A percentile compares a stretch with the other conserved stretches of the same genome.
phyloP scores from a whole-genome alignment of 2,329 filamentous ascomycete genomes.

The Phyllosticta citribraziliensis region DNA sequence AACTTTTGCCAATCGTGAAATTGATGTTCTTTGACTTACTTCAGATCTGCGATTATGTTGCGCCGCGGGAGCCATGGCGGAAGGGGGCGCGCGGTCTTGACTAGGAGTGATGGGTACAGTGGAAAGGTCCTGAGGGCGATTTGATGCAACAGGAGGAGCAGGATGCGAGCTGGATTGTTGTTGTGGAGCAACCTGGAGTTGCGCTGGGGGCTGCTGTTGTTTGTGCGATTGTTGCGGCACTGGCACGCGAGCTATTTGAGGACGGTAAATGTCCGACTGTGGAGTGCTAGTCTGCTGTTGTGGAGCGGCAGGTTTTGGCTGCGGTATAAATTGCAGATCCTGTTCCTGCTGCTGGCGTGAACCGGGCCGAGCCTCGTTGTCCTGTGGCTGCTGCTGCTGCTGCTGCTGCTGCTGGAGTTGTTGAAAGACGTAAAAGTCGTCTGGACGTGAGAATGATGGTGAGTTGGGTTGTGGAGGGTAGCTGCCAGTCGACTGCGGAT shows the following conservation, averaged over 20 bases:
- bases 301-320: neutral
- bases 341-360: conserved; percentile 20
- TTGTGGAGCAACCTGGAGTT: conserved; percentile 23
- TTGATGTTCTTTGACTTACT: conserved; percentile 17
- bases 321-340: conserved; percentile 6
- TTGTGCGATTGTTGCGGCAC: conserved; percentile 14
- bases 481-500: conserved; percentile 22
- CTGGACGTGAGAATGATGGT: neutral
- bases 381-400: conserved; percentile 23
- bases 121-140: conserved; percentile 16
- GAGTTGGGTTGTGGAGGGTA: conserved; percentile 20
- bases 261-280: conserved; percentile 21
- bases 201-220: conserved; percentile 17
- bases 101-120: conserved; percentile 1
- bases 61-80: conserved; percentile 2
- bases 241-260: conserved; percentile 17
- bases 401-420: conserved; percentile 23
- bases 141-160: conserved; percentile 21
- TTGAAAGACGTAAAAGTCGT: conserved; percentile 17
- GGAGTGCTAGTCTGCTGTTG: conserved; percentile 7
- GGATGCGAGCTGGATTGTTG: conserved; percentile 26
- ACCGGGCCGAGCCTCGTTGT: conserved; percentile 18
- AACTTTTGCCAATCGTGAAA: neutral
- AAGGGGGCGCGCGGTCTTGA: neutral
- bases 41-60: conserved; percentile 5